These are phyloP conservation scores for Usnea hakonensis DNA, from an alignment of 495 filamentous ascomycete genomes.

Conservation along the genomic window DNA sequence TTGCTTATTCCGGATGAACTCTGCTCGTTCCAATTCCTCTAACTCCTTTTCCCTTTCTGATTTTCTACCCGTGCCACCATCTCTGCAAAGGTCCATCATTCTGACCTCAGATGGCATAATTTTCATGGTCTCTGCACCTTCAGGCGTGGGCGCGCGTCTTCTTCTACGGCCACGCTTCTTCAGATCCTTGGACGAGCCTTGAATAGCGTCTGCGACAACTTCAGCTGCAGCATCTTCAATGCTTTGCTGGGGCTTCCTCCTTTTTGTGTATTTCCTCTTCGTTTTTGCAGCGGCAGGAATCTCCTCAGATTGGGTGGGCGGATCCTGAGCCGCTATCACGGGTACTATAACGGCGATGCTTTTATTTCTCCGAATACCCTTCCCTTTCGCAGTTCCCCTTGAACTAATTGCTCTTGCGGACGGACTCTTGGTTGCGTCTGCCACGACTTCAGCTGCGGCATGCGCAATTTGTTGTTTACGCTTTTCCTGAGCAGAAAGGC, in stretches of 20 bases:
- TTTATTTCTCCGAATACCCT: not conserved
- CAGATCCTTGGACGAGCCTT: constrained; percentile 14
- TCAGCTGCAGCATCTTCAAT: constrained; percentile 20
- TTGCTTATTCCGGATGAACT: constrained; percentile 41
- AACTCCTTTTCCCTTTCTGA: constrained; percentile 62
- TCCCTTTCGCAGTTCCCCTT: constrained; percentile 27
- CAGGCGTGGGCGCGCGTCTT: constrained; percentile 58
- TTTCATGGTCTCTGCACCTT: constrained; percentile 63
- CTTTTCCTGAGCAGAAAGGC: constrained; percentile 17
- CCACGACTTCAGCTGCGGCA: constrained; percentile 20
- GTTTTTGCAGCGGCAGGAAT: not conserved
- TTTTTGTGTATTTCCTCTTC: constrained; percentile 21
- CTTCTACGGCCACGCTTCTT: constrained; percentile 26
- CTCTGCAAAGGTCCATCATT: constrained; percentile 77
- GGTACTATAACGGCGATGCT: not conserved
- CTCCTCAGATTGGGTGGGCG: not conserved
- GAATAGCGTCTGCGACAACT: constrained; percentile 21
- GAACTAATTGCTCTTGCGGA: constrained; percentile 23
- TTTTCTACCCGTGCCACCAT: constrained; percentile 68
- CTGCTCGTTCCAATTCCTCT: constrained; percentile 45
- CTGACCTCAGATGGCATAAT: constrained; percentile 63
- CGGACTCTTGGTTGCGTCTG: constrained; percentile 12
- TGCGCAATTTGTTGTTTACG: constrained; percentile 13
- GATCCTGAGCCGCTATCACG: not conserved
- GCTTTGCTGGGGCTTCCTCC: constrained; percentile 3